phyloP scores from a whole-genome alignment of 164 flowering plant species.

The Hamamelis virginiana region DNA sequence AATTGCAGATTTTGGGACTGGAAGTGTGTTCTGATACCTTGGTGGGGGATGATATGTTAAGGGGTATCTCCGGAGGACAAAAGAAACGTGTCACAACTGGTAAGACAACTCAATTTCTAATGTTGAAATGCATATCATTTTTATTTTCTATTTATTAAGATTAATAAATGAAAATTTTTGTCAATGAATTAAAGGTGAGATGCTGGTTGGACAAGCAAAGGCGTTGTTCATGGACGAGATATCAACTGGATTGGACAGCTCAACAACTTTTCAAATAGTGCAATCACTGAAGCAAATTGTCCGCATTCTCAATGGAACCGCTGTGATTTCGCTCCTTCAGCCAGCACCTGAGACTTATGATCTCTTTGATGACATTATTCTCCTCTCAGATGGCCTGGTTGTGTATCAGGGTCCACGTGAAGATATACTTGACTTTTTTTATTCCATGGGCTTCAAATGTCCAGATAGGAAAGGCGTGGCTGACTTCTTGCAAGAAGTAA shows the following conservation, averaged over 20 bases:
- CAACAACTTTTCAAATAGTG: constrained; percentile 69
- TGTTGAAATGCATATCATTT: not conserved
- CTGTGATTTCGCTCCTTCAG: constrained; percentile 70
- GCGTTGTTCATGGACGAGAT: constrained; percentile 82
- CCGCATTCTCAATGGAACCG: constrained; percentile 57
- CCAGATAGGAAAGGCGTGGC: constrained; percentile 42
- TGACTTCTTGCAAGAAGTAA: constrained; percentile 39
- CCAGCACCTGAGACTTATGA: constrained; percentile 80
- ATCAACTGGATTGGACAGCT: constrained; percentile 79
- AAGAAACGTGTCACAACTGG: constrained; percentile 45
- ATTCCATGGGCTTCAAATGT: constrained; percentile 31
- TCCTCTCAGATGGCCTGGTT: constrained; percentile 62
- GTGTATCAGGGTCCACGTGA: constrained; percentile 74
- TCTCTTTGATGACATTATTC: constrained; percentile 72
- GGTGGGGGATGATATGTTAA: constrained; percentile 44
- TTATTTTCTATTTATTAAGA: too few species aligned
- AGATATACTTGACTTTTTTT: constrained; percentile 43
- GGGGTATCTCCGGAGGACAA: constrained; percentile 47
- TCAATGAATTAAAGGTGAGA: constrained; percentile 45
- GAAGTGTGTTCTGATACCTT: constrained; percentile 36
- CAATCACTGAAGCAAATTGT: constrained; percentile 47
- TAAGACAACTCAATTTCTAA: not conserved
- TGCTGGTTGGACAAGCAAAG: constrained; percentile 72
- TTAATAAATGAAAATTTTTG: too few species aligned
- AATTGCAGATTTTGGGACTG: constrained; percentile 36